A percentile compares a stretch with the other conserved stretches of the same genome.
These are phyloP conservation scores for Saccharomycopsis guyanensis DNA, from an alignment of 805 yeast genomes.

Conservation along the genomic window DNA sequence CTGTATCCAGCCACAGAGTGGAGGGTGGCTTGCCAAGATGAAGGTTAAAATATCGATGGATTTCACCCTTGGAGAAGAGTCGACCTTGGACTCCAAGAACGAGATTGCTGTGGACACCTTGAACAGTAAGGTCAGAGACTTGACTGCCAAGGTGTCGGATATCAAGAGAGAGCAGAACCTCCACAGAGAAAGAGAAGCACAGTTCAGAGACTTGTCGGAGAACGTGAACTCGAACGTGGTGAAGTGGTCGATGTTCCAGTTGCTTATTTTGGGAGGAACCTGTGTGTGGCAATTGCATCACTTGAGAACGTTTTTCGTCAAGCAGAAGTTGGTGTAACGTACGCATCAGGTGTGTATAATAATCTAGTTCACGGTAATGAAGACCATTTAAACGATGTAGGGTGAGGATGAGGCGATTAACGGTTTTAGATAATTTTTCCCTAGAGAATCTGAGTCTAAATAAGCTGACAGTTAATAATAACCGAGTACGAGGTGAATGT, in stretches of 20 bases:
- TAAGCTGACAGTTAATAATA: no score
- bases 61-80: conserved; percentile 58
- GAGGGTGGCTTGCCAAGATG: conserved; percentile 58
- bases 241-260: conserved; percentile 66
- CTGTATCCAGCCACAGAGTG: conserved; percentile 47
- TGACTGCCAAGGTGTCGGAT: conserved; percentile 50
- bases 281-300: conserved; percentile 71
- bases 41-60: conserved; percentile 55
- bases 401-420: no score
- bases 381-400: no score
- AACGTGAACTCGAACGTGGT: conserved; percentile 61
- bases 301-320: conserved; percentile 68
- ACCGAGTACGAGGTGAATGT: no score
- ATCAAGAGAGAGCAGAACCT: conserved; percentile 58
- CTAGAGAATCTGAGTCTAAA: no score
- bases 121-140: conserved; percentile 47
- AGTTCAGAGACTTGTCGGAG: conserved; percentile 67
- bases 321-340: conserved; percentile 61
- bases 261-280: conserved; percentile 54
- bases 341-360: no score
- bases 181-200: conserved; percentile 68
- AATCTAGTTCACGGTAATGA: no score
- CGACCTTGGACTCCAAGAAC: conserved; percentile 61
- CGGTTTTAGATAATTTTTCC: no score
- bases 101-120: conserved; percentile 46